phyloP scores from a whole-genome alignment of 768 basidiomycete species.

The Scleroderma bovista region DNA sequence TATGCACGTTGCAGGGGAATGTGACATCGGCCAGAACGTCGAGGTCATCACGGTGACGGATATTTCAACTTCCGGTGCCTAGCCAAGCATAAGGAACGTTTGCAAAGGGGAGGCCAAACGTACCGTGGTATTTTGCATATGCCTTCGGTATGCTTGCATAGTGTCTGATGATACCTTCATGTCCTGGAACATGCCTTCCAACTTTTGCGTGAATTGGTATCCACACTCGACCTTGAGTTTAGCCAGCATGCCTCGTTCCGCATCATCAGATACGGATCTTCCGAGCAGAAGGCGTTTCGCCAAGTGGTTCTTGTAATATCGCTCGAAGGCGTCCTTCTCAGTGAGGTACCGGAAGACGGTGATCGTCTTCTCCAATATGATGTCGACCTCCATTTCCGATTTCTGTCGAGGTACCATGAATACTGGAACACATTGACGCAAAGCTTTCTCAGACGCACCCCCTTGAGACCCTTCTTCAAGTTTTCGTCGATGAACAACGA shows the following conservation, averaged over 20 bases:
- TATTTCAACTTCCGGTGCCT: conserved; percentile 77
- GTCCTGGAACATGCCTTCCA: conserved; percentile 99
- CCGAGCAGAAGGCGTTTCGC: conserved; percentile 84
- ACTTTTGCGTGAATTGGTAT: conserved; percentile 92
- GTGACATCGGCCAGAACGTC: conserved; percentile 90
- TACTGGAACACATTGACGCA: background rate
- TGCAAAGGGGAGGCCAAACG: conserved; percentile 20
- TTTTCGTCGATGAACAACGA: conserved; percentile 97
- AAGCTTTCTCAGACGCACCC: conserved; percentile 46
- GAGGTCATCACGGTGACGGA: conserved; percentile 93
- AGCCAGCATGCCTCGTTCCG: conserved; percentile 94
- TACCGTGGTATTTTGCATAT: conserved; percentile 58
- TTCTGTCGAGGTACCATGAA: conserved; percentile 48
- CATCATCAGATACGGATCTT: conserved; percentile 93
- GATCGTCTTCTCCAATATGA: conserved; percentile 90
- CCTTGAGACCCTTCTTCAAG: conserved; percentile 89
- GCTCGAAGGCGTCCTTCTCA: conserved; percentile 97
- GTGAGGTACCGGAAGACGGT: conserved; percentile 89
- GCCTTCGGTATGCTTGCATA: conserved; percentile 64
- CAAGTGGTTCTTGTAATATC: conserved; percentile 95
- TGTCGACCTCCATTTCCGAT: conserved; percentile 89
- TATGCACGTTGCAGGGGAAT: conserved; percentile 56
- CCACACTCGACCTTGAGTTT: conserved; percentile 97
- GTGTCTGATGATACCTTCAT: conserved; percentile 86
- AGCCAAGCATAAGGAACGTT: conserved; percentile 9